Percentiles rank a stretch among this genome's conserved stretches.
Evolutionary conservation across 2,329 filamentous ascomycete species (phyloP).

Genomic region (Penicillium expansum): DNA sequence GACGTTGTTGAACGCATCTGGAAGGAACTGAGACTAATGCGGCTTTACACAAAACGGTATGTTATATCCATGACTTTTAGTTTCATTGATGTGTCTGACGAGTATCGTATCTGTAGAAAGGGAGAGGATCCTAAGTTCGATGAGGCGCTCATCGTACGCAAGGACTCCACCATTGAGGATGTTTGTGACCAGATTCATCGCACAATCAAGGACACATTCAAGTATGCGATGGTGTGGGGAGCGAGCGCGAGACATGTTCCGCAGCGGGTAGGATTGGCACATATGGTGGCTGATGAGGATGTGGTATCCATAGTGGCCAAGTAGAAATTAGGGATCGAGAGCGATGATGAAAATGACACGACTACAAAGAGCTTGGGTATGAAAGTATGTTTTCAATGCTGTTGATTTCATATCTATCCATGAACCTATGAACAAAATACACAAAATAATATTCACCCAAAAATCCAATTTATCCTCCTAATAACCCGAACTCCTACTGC

Average conservation of each 20-base stretch:
- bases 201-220: slow-evolving; percentile 95
- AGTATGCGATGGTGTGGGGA: slow-evolving; percentile 97
- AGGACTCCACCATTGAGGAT: slow-evolving; percentile 86
- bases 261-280: slow-evolving; percentile 82
- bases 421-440: slow-evolving; percentile 18
- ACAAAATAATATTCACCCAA: slow-evolving; percentile 7
- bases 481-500: slow-evolving; percentile 10
- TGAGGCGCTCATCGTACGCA: slow-evolving; percentile 90
- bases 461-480: slow-evolving; percentile 18
- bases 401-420: slow-evolving; percentile 9
- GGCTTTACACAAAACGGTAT: slow-evolving; percentile 85
- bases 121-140: slow-evolving; percentile 82
- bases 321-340: slow-evolving; percentile 20
- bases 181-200: slow-evolving; percentile 95
- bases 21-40: slow-evolving; percentile 85
- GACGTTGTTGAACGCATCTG: slow-evolving; percentile 95
- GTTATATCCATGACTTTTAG: neutral
- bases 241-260: slow-evolving; percentile 93
- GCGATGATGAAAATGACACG: slow-evolving; percentile 9
- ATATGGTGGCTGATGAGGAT: slow-evolving; percentile 70
- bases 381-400: slow-evolving; percentile 12
- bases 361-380: slow-evolving; percentile 4
- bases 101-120: slow-evolving; percentile 56
- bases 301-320: slow-evolving; percentile 64
- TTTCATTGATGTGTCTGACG: slow-evolving; percentile 7